Base-by-base conservation (phyloP, 768 basidiomycete species). In the Filobasidium floriforme region DNA sequence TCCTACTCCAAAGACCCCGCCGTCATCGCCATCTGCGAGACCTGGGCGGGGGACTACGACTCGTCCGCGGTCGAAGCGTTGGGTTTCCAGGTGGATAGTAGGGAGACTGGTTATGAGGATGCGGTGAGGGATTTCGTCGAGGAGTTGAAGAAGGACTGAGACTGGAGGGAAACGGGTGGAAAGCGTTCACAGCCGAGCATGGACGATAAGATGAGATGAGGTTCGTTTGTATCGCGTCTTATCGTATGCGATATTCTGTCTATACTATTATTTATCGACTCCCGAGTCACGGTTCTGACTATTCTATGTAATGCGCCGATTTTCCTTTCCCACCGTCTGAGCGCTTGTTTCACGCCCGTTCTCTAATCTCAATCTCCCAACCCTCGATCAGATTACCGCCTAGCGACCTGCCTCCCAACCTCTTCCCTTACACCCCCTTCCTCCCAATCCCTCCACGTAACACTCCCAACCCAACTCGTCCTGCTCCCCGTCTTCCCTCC, bases 21-120 rank as follows among this genome's bases (percentile, higher is more conserved):
- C 3, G 77, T 78, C 26, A 70, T 77, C 24, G 69, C 67, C 18
- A 79, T 79, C 66, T 73, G 71, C 49, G 62, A 75, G 43, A 74
- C 74, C 43, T 79, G 79, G 79, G 74, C 79, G 0, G 77, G 79
- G 9, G 73, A 70, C 19, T 79, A 74, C 63, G 74, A 76, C 59
- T 69, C 63, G 29, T 37, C 68, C 3, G 69, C 69, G 24, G 67
- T 70, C 2, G 51, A 73, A 41, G 46, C 41, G 18, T 61, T 77
- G 61, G 79, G 79, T 9, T 79, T 79, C 64, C 66, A 72, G 61
- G 71, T 69, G 24, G 79, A 79, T 63, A 71, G 73, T 65, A 60
- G 59, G n/a, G 65, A 73, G 61, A 73, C 71, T 26, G 79, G 79
- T 4, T 79, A 73, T 66, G 66, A 55, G 19, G 65, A 70, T 28